Base-by-base conservation (phyloP, 2,329 filamentous ascomycete species). In the Xylariaceae sp. region DNA sequence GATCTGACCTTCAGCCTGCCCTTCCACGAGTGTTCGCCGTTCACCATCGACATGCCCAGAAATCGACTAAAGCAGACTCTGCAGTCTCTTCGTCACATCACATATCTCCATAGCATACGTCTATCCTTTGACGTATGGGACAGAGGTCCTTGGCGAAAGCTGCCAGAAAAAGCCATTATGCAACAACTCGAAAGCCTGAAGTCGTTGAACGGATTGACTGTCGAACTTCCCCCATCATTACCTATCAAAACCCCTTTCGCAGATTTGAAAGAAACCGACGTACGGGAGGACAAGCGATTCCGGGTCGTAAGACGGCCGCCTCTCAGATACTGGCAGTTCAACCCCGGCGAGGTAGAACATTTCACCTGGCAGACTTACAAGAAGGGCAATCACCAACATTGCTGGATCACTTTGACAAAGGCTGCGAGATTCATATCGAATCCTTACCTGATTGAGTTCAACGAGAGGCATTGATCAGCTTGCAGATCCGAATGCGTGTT, bases 251-350 rank as follows among this genome's bases (percentile, higher is more conserved):
- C 47, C 17, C 46, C 53, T 16, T 40, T 41, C n/a, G 42, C 51
- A 2, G 43, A 55, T 17, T 43, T 54, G 44, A 43, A 53, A n/a
- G 44, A 49, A 18, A 34, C 56, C 9, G 49, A 48, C 13, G 36
- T 32, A 0, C 29, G 45, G 4, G 47, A 31, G 18, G 37, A 47
- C 24, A 31, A 33, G 12, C 45, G 49, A 3, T 60, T 60, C 31
- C 19, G 38, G 11, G 37, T 62, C 32, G 47, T 49, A 16, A 52
- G 59, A 4, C 53, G 56, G 11, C 49, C 54, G 12, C 43, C 46
- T 16, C 34, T 61, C 13, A 47, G 59, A 9, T 62, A 60, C 40
- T 61, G 59, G 58, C 51, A 59, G n/a, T 60, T 60, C 33, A 42
- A 33, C 4, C 55, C 56, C 3, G 52, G 56, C 17, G 51, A 55